Base-by-base conservation (phyloP, 148 eudicot species). In the Chenopodium album region DNA sequence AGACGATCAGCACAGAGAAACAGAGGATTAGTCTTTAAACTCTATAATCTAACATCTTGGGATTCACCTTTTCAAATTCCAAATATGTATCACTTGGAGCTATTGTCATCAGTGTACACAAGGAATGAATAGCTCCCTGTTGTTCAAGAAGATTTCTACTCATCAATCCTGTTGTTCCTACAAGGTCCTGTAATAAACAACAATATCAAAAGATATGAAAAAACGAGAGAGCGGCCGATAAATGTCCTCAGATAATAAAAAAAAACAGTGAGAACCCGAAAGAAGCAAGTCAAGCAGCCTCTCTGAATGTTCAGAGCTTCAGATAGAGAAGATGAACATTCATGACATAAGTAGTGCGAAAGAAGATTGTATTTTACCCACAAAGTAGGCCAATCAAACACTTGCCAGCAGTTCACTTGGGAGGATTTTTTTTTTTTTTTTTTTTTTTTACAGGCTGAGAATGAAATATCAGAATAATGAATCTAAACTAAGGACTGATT, bases 21-120 rank as follows among this genome's bases (percentile, higher is more conserved):
- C 19, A 50, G 13, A 80, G 71, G 22, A 76, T 83, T 48, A 85
- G n/a, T 59, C 29, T 37, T 8, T 70, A 67, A 64, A 72, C 62
- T n/a, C 22, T 20, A 62, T 32, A 48, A 68, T 2, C 17, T 34
- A 46, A 47, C 41, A 60, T 52, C 17, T 79, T 73, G 47, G 31
- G 20, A 44, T 60, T 41, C 65, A 94, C 99, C 97, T 94, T 91
- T 84, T 90, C 95, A 88, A 96, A 96, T 86, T 96, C 95, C 19
- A 71, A 29, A 80, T 89, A 96, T 71, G 94, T 88, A 84, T 91
- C 91, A 84, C 88, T 90, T 28, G 99, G 98, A 79, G 88, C 68
- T 75, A 96, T 84, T 79, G 93, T 85, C 98, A 96, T 96, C 89
- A 96, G 84, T 48, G 99, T 92, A 73, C 95, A 90, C 84, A 96